Conservation (phyloP, 306 rosid genomes). For the Crotalaria pallida region DNA sequence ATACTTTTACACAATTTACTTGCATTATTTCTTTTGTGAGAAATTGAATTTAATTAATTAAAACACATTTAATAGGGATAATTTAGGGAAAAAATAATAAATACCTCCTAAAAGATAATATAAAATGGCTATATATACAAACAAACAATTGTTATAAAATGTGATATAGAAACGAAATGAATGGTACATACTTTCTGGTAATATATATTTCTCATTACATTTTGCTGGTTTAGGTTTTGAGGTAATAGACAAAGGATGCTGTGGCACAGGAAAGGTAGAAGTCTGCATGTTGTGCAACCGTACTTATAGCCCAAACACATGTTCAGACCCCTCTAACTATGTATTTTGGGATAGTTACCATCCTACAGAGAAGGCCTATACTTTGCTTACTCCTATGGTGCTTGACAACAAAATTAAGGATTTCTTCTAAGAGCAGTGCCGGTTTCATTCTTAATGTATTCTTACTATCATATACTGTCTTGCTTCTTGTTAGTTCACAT, state of each 20-base stretch:
- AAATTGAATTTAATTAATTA: too few relatives aligned
- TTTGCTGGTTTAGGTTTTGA: slow-evolving; percentile 51
- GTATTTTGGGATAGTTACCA: slow-evolving; percentile 72
- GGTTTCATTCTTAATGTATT: neutral
- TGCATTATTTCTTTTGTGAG: too few relatives aligned
- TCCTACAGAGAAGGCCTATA: slow-evolving; percentile 47
- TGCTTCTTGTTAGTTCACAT: neutral
- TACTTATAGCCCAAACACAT: slow-evolving; percentile 6
- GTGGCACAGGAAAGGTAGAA: slow-evolving; percentile 79
- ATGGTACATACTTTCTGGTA: too few relatives aligned
- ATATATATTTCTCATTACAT: neutral
- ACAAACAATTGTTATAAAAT: too few relatives aligned
- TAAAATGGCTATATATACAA: too few relatives aligned
- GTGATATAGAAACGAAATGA: too few relatives aligned
- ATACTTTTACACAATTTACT: too few relatives aligned
- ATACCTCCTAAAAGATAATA: too few relatives aligned
- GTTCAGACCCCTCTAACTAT: slow-evolving; percentile 37
- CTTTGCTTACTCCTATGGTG: slow-evolving; percentile 18
- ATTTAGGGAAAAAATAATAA: too few relatives aligned
- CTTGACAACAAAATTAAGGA: slow-evolving; percentile 27
- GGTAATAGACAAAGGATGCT: slow-evolving; percentile 51
- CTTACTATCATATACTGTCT: neutral
- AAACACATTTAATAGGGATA: too few relatives aligned
- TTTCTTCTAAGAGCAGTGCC: slow-evolving; percentile 33
- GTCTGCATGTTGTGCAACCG: slow-evolving; percentile 47